phyloP scores from a whole-genome alignment of 2,329 filamentous ascomycete genomes.

The Hypoxylon sp. region DNA sequence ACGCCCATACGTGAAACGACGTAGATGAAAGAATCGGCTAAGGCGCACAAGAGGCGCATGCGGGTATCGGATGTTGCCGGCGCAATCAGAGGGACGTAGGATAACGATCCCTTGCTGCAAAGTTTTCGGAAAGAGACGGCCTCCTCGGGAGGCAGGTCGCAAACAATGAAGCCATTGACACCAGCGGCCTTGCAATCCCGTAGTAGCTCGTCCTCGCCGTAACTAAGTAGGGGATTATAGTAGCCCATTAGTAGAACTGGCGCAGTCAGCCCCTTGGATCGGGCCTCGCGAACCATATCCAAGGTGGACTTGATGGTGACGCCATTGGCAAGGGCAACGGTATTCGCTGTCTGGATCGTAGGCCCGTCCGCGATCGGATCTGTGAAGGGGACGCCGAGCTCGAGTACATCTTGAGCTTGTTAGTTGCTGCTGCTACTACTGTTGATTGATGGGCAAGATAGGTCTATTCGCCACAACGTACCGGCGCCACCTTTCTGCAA shows the following conservation, averaged over 20 bases:
- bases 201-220: slow-evolving; percentile 91
- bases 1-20: slow-evolving; percentile 98
- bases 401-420: slow-evolving; percentile 83
- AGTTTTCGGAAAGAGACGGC: slow-evolving; percentile 90
- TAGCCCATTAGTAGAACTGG: slow-evolving; percentile 98
- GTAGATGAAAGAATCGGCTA: slow-evolving; percentile 99
- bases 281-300: slow-evolving; percentile 85
- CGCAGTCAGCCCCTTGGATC: slow-evolving; percentile 80
- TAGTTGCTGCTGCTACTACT: slow-evolving; percentile 7
- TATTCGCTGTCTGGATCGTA: slow-evolving; percentile 96
- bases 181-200: slow-evolving; percentile 86
- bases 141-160: slow-evolving; percentile 96
- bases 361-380: slow-evolving; percentile 98
- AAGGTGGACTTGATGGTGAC: slow-evolving; percentile 86
- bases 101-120: slow-evolving; percentile 85
- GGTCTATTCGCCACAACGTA: slow-evolving; percentile 59
- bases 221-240: slow-evolving; percentile 95
- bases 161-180: slow-evolving; percentile 96
- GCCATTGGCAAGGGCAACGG: slow-evolving; percentile 87
- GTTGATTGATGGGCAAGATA: too few species aligned
- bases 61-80: slow-evolving; percentile 91
- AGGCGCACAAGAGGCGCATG: slow-evolving; percentile 95
- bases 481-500: slow-evolving; percentile 95
- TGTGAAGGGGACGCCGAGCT: slow-evolving; percentile 96
- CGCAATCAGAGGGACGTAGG: slow-evolving; percentile 96